Base-by-base conservation (phyloP, 495 filamentous ascomycete genomes). In the Aspergillus asperescens region DNA sequence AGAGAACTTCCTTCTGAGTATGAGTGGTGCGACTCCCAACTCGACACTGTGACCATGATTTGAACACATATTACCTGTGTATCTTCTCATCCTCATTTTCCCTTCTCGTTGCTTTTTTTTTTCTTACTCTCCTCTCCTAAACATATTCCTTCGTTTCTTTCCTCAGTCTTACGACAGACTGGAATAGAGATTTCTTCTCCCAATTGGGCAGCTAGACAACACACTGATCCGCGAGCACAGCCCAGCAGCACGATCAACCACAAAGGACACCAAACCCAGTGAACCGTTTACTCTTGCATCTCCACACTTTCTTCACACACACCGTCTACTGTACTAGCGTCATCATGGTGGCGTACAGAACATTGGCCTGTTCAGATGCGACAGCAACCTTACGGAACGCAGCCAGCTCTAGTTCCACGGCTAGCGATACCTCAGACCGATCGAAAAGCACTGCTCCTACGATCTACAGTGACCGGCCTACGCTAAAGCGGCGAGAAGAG, bases 391-490 rank as follows among this genome's bases (percentile, higher is more conserved):
- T n/a, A n/a, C n/a, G 48, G 32, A 59, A 58, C 39, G 66, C 60
- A 20, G 62, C 77, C 58, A 84, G 80, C 56, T 78, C 77, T 29
- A 79, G 76, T 56, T 83, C 80, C 27, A 80, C 80, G 45, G 75
- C 78, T 51, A 86, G 83, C 57, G 73, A 82, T 52, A 76, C 74
- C 50, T 88, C 86, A 23, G 77, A 81, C 53, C 76, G 68, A 9
- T 88, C 88, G 13, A 74, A 76, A 63, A 87, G 84, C 56, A 90
- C 85, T 5, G 80, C 78, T 12, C 81, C 84, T 24, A 90, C 86
- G 8, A 73, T 81, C 41, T 73, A 83, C 62, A 87, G 83, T 61
- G 72, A 77, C 15, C 67, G 70, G n/a, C 73, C 76, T 16, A 76
- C 78, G 5, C 56, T 68, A 45, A 77, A 83, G 54, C 65, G 57